Evolutionary conservation across 1,139 yeast genomes (phyloP), one percentile per base, ranked within the genome.

Genomic region (Debaryomyces fabryi): DNA sequence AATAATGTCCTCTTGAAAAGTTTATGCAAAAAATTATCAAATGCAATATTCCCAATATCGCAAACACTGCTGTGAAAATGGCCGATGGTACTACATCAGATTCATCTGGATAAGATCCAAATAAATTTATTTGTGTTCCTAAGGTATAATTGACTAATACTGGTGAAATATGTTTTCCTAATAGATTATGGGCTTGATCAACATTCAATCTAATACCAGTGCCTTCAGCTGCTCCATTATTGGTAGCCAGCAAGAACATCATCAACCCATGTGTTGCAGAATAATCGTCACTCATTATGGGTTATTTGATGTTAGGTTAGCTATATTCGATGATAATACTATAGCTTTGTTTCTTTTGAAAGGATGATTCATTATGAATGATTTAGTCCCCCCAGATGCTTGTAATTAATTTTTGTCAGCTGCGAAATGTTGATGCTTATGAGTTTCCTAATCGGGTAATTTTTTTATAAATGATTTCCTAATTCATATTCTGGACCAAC

Each of bases 91-190:
- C 90, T 18, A 76, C 58, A 61, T 87, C 95, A 15, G 57, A 58
- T 12, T 49, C 43, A n/a, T 58, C 59, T 3, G 93, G 91, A 62
- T 85, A 87, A 33, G 79, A 83, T 8, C 95, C 95, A 67, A 86
- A 85, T 39, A 82, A 64, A 8, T 80, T 77, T 45, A 78, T 79
- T 56, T 84, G 82, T 4, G 67, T 51, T 12, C 67, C 65, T 3
- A 69, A 55, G 1, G 75, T 71, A 47, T 73, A 74, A 0, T 64
- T 53, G 9, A 72, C 53, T 24, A 82, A 55, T 0, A 56, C 63
- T 1, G 48, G 49, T 1, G 86, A 84, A 18, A 81, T 62, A 0
- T 55, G 49, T 1, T 58, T 48, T 9, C 74, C 75, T 18, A 65
- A 20, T 34, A 65, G 44, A 42, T 59, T 58, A 27, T 58, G 54